Evolutionary conservation across 192 early-diverging fungal species (phyloP).

Genomic region (Geranomyces variabilis): DNA sequence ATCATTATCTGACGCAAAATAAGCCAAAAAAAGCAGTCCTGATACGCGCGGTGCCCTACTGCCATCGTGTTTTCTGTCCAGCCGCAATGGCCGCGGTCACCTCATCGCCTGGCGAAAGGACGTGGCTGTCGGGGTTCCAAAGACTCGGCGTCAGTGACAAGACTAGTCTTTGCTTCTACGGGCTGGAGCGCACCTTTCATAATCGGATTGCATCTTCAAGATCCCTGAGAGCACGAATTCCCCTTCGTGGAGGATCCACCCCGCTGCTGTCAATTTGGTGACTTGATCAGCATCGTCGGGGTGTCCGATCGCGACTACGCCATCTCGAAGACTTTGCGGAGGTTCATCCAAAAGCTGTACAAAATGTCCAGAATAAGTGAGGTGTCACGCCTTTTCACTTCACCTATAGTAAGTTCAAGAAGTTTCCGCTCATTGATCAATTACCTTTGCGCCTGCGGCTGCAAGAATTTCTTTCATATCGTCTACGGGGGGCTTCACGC

Average conservation of each 20-base stretch:
- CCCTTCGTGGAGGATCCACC: conserved; percentile 39
- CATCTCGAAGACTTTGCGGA: conserved; percentile 2
- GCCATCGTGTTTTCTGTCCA: no score
- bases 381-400: neutral
- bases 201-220: conserved; percentile 45
- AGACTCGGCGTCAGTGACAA: no score
- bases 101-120: no score
- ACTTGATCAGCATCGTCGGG: conserved; percentile 38
- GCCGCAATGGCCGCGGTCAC: neutral
- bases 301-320: conserved; percentile 37
- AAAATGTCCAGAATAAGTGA: conserved; percentile 2
- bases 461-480: conserved; percentile 50
- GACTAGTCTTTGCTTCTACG: no score
- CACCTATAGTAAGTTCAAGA: neutral
- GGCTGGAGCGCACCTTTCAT: conserved; percentile 21
- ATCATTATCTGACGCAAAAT: no score
- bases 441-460: conserved; percentile 49
- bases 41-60: no score
- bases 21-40: no score
- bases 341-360: conserved; percentile 15
- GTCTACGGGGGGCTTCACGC: conserved; percentile 35
- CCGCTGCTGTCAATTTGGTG: conserved; percentile 15
- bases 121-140: no score
- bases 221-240: conserved; percentile 56
- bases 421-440: neutral